A percentile compares a stretch with the other conserved stretches of the same genome.
These are phyloP conservation scores for Claviceps humidiphila DNA, from an alignment of 2,329 filamentous ascomycete genomes.

Conservation along the genomic window DNA sequence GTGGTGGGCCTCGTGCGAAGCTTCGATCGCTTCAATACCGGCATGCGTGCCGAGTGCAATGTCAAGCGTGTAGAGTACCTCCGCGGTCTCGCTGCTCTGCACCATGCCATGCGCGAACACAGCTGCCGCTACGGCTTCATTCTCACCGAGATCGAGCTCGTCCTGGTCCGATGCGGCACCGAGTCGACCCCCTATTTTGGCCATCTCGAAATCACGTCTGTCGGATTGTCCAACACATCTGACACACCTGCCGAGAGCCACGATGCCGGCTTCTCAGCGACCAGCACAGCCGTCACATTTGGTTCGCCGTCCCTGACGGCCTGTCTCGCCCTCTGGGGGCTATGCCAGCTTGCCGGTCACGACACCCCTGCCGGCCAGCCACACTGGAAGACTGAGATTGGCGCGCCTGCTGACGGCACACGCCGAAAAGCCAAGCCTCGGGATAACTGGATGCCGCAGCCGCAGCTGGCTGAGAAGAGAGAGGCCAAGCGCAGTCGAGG, in stretches of 20 bases:
- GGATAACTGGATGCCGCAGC: conserved; percentile 64
- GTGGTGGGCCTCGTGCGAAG: conserved; percentile 79
- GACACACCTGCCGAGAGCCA: conserved; percentile 19
- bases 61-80: conserved; percentile 83
- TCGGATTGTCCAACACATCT: conserved; percentile 41
- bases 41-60: conserved; percentile 76
- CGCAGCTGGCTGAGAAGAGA: conserved; percentile 60
- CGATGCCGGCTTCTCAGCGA: conserved; percentile 23
- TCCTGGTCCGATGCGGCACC: conserved; percentile 71
- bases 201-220: conserved; percentile 61
- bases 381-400: conserved; percentile 57
- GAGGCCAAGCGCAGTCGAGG: conserved; percentile 61
- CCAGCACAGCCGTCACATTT: conserved; percentile 9
- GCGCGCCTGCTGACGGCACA: conserved; percentile 60
- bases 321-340: conserved; percentile 61
- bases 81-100: conserved; percentile 70
- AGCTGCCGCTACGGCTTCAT: conserved; percentile 91
- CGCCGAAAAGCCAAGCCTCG: conserved; percentile 55
- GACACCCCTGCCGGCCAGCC: conserved; percentile 40
- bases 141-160: conserved; percentile 87
- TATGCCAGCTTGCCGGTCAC: conserved; percentile 57
- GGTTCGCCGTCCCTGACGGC: conserved; percentile 47
- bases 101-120: conserved; percentile 87
- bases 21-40: conserved; percentile 90
- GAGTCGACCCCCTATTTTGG: conserved; percentile 69